Conservation (phyloP, 768 basidiomycete species). For the Lactarius quietus region DNA sequence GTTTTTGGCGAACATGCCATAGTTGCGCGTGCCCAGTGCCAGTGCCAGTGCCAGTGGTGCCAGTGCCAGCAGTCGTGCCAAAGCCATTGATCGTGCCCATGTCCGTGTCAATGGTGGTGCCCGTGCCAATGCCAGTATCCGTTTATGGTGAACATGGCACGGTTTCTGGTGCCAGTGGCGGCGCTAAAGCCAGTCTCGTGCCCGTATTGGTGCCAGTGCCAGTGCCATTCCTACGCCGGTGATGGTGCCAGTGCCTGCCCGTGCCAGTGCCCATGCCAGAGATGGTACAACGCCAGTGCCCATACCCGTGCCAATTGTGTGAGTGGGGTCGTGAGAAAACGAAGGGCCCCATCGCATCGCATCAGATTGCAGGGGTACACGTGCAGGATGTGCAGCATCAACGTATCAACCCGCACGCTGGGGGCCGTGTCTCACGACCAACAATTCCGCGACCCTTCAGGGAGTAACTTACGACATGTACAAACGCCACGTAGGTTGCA, state of each 20-base stretch:
- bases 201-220: too few species aligned
- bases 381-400: background rate
- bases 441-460: background rate
- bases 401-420: too few species aligned
- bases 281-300: background rate
- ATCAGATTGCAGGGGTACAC: background rate
- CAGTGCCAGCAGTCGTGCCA: too few species aligned
- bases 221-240: too few species aligned
- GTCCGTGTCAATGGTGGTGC: background rate
- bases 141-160: too few species aligned
- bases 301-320: background rate
- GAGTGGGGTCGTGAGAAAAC: background rate
- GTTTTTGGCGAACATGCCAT: too few species aligned
- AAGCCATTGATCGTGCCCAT: background rate
- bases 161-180: background rate
- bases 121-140: background rate
- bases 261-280: background rate
- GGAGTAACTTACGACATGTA: background rate
- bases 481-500: background rate
- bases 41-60: background rate
- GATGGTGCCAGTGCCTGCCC: too few species aligned
- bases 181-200: background rate
- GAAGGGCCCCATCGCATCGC: background rate
- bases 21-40: background rate
- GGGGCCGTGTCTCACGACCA: background rate